Conservation (phyloP, 2,329 filamentous ascomycete species). For the Aaosphaeria arxii region DNA sequence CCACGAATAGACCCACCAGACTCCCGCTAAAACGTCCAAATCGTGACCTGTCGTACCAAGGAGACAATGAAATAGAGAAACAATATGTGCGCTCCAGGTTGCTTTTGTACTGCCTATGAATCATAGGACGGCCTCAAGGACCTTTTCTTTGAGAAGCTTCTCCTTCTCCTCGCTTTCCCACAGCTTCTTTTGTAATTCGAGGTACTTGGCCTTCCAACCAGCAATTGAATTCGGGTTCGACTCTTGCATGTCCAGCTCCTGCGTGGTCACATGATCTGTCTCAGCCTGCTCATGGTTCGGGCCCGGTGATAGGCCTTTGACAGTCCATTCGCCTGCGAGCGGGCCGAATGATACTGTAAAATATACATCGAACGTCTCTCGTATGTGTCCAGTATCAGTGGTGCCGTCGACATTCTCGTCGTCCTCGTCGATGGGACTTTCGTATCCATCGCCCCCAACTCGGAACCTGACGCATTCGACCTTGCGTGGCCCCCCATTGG, state of each 20-base stretch:
- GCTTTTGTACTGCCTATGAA: too few relatives aligned
- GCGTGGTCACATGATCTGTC: background rate
- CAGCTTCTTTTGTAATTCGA: slow-evolving; percentile 31
- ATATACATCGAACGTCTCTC: slow-evolving; percentile 43
- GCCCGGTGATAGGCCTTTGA: slow-evolving; percentile 35
- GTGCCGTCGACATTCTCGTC: slow-evolving; percentile 27
- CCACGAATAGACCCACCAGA: too few relatives aligned
- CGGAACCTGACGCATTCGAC: slow-evolving; percentile 43
- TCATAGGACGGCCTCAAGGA: slow-evolving; percentile 39
- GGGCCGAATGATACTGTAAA: slow-evolving; percentile 43
- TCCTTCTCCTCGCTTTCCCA: slow-evolving; percentile 35
- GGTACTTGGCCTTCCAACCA: slow-evolving; percentile 33
- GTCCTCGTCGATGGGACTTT: slow-evolving; percentile 40
- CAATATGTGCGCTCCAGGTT: too few relatives aligned
- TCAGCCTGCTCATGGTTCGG: slow-evolving; percentile 6
- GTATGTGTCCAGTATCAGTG: slow-evolving; percentile 16
- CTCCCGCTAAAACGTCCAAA: too few relatives aligned
- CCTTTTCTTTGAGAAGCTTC: slow-evolving; percentile 32
- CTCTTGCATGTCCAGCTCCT: slow-evolving; percentile 12
- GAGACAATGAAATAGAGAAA: too few relatives aligned
- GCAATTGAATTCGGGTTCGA: slow-evolving; percentile 11
- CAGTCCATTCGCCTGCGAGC: slow-evolving; percentile 41
- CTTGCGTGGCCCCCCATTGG: slow-evolving; percentile 32
- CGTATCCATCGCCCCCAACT: slow-evolving; percentile 38
- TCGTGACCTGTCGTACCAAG: too few relatives aligned